Evolutionary conservation across 179 eudicot species (phyloP).

Genomic region (Spergularia azorica): DNA sequence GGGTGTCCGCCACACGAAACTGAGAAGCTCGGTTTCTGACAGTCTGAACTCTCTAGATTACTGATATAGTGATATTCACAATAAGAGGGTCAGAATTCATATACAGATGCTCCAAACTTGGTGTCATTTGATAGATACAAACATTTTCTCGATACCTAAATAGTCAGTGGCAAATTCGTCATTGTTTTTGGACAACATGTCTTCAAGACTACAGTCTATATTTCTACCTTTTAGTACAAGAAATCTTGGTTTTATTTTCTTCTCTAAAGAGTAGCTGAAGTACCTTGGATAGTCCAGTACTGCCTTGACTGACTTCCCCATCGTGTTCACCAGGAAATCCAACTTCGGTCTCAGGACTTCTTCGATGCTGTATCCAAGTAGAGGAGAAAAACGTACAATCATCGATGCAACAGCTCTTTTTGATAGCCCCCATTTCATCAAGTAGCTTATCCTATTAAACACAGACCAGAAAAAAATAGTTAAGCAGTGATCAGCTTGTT

Average conservation of each 20-base stretch:
- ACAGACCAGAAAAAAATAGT: no score
- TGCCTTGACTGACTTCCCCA: slow-evolving; percentile 62
- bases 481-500: no score
- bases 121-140: slow-evolving; percentile 20
- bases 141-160: slow-evolving; percentile 36
- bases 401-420: slow-evolving; percentile 58
- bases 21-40: neutral
- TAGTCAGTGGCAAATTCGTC: slow-evolving; percentile 70
- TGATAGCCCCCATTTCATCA: slow-evolving; percentile 58
- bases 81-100: neutral
- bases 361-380: slow-evolving; percentile 73
- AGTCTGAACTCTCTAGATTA: neutral
- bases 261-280: slow-evolving; percentile 90
- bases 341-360: slow-evolving; percentile 74
- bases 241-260: slow-evolving; percentile 77
- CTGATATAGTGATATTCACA: slow-evolving; percentile 21
- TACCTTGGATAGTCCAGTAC: slow-evolving; percentile 80
- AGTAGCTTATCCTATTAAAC: slow-evolving; percentile 55
- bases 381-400: slow-evolving; percentile 74
- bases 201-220: slow-evolving; percentile 56
- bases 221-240: slow-evolving; percentile 48
- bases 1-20: no score
- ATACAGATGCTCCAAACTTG: neutral
- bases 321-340: slow-evolving; percentile 60
- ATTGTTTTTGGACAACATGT: slow-evolving; percentile 81